Evolutionary conservation across 371 early-diverging fungal genomes (phyloP), one percentile per base, ranked within the genome.

Genomic region (Lichtheimia ornata): DNA sequence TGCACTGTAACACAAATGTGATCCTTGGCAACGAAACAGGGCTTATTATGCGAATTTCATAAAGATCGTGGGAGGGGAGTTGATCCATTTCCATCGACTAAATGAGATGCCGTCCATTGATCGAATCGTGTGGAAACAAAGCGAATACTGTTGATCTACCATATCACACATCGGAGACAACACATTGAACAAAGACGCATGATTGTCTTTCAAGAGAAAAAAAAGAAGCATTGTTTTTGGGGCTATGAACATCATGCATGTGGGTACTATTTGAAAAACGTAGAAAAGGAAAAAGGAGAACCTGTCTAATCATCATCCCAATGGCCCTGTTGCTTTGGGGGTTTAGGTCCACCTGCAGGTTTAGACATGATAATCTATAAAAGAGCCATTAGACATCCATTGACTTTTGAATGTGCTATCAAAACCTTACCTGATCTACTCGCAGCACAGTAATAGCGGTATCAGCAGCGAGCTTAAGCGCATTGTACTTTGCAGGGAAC

Each of bases 311-410:
- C 94, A 72, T 95, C 92, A 73, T 96, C 97, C 96, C 95, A 95
- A 80, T 94, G 87, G 62, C 84, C 80, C 69, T 91, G 85, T 79
- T 92, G 84, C 89, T 94, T 91, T 62, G 89, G 92, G 58, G 90
- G 90, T 76, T 96, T 96, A 24, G 97, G 97, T 7, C 97, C 97
- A 55, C 97, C 98, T 28, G 97, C 97, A 54, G 91, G 93, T 80
- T 97, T 97, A 62, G 93, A 92, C 98, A 98, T 98, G 78, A 98
- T 97, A 68, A 98, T 94, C 88, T 88, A 61, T 24, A 17, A 41
- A 58, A 52, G 66, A 52, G 5, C 30, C 45, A 15, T 40, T 24
- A 52, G 35, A 25, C 58, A 17, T 15, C 20, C 28, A n/a, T 1
- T 28, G 13, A 35, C 30, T n/a, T 11, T 18, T 47, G 47, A 11